Evolutionary conservation across 164 flowering plant species (phyloP), one percentile per base, ranked within the genome.

Genomic region (Magnolia kwangsiensis): DNA sequence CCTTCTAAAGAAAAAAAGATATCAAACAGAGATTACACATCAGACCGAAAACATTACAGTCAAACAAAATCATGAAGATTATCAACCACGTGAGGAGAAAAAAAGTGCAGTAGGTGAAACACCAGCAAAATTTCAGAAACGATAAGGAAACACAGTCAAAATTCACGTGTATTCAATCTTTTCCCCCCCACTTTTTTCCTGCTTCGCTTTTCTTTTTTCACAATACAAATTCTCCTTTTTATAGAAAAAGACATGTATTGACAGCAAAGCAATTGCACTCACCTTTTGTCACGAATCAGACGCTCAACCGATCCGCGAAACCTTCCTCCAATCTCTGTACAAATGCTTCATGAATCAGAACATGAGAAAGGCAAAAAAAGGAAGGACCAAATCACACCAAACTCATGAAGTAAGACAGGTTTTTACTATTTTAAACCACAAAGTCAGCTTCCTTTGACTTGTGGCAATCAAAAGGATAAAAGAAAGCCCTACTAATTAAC

Each of bases 261-360:
- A 29, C 51, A 73, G 55, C 18, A 20, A 19, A 50, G 51, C 7
- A 61, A 29, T 29, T 24, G 16, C 13, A 8, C 67, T 19, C 27
- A 59, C 75, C 27, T 61, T 63, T 73, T 73, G n/a, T 45, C 67
- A 8, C 21, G 51, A 18, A 61, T 63, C 21, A 73, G 51, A 73
- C 29, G 75, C 27, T 61, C 75, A 61, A 31, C 23, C 51, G 20
- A 61, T 59, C 74, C 64, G 11, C 23, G 21, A 72, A 50, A 49
- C 23, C 64, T 19, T 58, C 72, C 27, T 50, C 18, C 24, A 45
- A 61, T 61, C 50, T 31, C 75, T 73, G 75, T 37, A 73, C 23
- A 73, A 59, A 73, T 61, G 59, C 75, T 73, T 73, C 51, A 73
- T 29, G 51, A 73, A 67, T 73, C 67, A 73, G 67, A 18, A 59